Conservation (phyloP, 148 eudicot genomes). For the Rhododendron mucronatum region DNA sequence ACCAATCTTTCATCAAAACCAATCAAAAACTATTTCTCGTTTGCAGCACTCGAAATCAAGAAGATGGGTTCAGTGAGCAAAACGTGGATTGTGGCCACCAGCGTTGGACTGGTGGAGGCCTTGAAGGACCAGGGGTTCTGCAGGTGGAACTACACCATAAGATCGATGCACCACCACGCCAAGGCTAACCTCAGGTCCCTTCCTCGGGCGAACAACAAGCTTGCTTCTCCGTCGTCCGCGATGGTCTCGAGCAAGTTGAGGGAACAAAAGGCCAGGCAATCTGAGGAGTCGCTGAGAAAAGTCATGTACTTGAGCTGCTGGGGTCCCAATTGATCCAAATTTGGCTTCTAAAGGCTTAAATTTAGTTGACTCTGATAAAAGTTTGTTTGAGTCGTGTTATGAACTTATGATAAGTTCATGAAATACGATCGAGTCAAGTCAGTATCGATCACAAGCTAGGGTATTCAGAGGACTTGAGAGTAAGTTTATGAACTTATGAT, state of each 20-base stretch:
- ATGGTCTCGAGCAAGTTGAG: background rate
- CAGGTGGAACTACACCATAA: slow-evolving; percentile 32
- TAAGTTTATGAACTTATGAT: too few relatives aligned
- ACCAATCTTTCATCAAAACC: background rate
- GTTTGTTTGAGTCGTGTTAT: too few relatives aligned
- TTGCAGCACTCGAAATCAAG: background rate
- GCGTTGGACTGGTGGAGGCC: slow-evolving; percentile 28
- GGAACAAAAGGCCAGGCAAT: slow-evolving; percentile 11
- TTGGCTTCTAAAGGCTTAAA: background rate
- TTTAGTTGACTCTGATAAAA: background rate
- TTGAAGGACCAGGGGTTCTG: slow-evolving; percentile 34
- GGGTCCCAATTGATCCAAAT: slow-evolving; percentile 21
- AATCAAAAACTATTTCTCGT: background rate
- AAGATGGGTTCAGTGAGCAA: slow-evolving; percentile 19
- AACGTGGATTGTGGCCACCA: slow-evolving; percentile 22
- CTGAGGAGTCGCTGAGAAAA: slow-evolving; percentile 31
- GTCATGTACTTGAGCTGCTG: slow-evolving; percentile 41
- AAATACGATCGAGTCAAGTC: background rate
- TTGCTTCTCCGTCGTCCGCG: background rate
- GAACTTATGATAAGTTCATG: too few relatives aligned
- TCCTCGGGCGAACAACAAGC: slow-evolving; percentile 14
- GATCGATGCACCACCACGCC: slow-evolving; percentile 18
- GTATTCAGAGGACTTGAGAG: too few relatives aligned
- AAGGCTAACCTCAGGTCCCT: slow-evolving; percentile 20
- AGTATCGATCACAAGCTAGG: background rate